Base-by-base conservation (phyloP, 106 monocot genomes). In the Gastrodia elata region DNA sequence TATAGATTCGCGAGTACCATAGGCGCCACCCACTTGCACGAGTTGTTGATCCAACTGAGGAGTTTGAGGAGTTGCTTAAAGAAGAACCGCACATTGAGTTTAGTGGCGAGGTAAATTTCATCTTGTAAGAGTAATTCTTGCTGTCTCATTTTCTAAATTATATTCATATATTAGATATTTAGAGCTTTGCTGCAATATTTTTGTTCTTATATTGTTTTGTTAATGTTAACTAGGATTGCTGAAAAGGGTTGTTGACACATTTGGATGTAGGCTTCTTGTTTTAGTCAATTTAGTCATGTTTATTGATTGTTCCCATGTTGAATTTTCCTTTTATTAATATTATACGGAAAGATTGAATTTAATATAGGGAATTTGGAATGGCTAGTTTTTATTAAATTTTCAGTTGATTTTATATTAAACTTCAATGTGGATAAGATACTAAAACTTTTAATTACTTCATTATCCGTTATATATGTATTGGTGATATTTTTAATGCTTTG, bases 1-100 rank as follows among this genome's bases (percentile, higher is more conserved):
- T n/a, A n/a, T 70, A 97, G 97, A 97, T 97, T 55, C 80, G 97
- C 35, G 97, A 97, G 28, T 97, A 97, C 61, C 97, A 97, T 70
- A 88, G 90, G 68, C 80, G 84, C 16, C 89, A 97, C 68, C 93
- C 97, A 6, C 73, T 70, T 73, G 88, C 86, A 7, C 80, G 84
- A 38, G 85, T 91, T 15, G 79, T 88, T 73, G 93, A 93, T 82
- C 75, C 81, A 64, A 75, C 40, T 39, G 86, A 85, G 65, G 97
- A 90, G 34, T 90, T 76, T 75, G 97, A 97, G 42, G 97, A 97
- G 74, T 57, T 93, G 38, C 79, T 97, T 0, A 97, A 97, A 68
- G 97, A 97, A 79, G 97, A 97, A 52, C 92, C 90, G 15, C 41
- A 73, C 64, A 80, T 97, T 52, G 90, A 90, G 58, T 97, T 97